Evolutionary conservation across 2,329 filamentous ascomycete species (phyloP).

Genomic region (Didymella exigua): DNA sequence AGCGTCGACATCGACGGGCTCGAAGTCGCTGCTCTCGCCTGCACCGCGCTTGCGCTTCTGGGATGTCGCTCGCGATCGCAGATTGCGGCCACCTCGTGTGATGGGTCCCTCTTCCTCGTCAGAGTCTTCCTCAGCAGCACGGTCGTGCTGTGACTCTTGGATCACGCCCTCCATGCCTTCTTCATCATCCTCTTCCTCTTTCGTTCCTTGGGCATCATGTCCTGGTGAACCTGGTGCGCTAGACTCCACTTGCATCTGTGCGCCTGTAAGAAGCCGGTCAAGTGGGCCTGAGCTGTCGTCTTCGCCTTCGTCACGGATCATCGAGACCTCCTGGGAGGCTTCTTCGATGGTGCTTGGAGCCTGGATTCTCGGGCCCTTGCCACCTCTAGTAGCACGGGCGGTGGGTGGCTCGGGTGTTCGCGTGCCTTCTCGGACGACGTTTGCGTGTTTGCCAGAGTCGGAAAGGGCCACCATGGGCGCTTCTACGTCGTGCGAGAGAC

Average conservation of each 20-base stretch:
- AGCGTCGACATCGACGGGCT: constrained; percentile 63
- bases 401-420: constrained; percentile 56
- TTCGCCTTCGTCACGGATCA: constrained; percentile 38
- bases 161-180: constrained; percentile 47
- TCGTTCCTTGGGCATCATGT: constrained; percentile 40
- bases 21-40: constrained; percentile 68
- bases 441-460: constrained; percentile 63
- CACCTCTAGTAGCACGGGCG: constrained; percentile 49
- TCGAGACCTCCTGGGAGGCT: constrained; percentile 58
- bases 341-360: constrained; percentile 58
- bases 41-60: constrained; percentile 47
- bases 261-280: constrained; percentile 40
- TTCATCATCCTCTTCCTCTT: constrained; percentile 38
- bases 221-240: constrained; percentile 40
- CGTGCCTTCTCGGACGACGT: constrained; percentile 60
- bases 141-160: constrained; percentile 51
- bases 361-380: constrained; percentile 55
- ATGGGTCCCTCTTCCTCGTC: constrained; percentile 65
- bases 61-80: constrained; percentile 39
- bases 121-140: constrained; percentile 49
- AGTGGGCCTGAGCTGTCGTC: constrained; percentile 40
- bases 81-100: constrained; percentile 52
- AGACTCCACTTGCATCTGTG: constrained; percentile 47
- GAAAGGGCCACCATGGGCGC: constrained; percentile 63
- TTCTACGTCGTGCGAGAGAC: constrained; percentile 63